Evolutionary conservation across 768 basidiomycete species (phyloP).

Genomic region (Lactifluus volemus): DNA sequence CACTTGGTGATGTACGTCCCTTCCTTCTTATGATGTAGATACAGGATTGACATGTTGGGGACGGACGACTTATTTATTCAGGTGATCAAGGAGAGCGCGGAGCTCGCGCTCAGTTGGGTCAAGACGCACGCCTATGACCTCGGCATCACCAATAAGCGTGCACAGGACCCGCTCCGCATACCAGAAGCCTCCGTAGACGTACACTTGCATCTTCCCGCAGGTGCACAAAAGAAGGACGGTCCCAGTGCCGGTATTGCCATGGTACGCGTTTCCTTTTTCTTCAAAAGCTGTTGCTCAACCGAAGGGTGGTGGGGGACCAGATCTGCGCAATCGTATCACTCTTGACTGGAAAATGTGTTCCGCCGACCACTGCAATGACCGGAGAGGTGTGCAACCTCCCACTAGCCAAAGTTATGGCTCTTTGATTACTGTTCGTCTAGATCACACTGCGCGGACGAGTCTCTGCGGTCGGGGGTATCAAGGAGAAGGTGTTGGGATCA

Average conservation of each 20-base stretch:
- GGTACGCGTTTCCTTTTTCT: constrained; percentile 33
- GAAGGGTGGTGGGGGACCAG: constrained; percentile 26
- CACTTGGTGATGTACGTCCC: constrained; percentile 60
- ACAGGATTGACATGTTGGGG: too few species aligned
- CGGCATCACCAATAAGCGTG: constrained; percentile 59
- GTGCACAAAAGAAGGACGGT: constrained; percentile 90
- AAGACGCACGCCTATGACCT: constrained; percentile 77
- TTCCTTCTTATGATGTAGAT: background rate
- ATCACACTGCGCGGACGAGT: constrained; percentile 79
- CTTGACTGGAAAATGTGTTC: constrained; percentile 65
- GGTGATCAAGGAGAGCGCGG: constrained; percentile 89
- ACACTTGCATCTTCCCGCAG: constrained; percentile 83
- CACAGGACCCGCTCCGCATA: constrained; percentile 67
- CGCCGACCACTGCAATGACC: constrained; percentile 76
- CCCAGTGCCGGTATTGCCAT: constrained; percentile 88
- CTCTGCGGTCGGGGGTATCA: constrained; percentile 83
- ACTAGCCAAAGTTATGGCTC: background rate
- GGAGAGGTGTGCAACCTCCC: constrained; percentile 54
- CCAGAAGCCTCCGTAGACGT: constrained; percentile 62
- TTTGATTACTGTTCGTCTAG: constrained; percentile 24
- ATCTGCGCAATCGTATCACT: constrained; percentile 83
- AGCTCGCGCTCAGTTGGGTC: constrained; percentile 89
- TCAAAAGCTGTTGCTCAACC: background rate
- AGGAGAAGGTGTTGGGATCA: constrained; percentile 86
- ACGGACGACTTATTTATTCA: constrained; percentile 19